Percentiles rank a stretch among this genome's conserved stretches.
These are phyloP conservation scores for Daldinia grandis DNA, from an alignment of 495 filamentous ascomycete species.

Conservation along the genomic window DNA sequence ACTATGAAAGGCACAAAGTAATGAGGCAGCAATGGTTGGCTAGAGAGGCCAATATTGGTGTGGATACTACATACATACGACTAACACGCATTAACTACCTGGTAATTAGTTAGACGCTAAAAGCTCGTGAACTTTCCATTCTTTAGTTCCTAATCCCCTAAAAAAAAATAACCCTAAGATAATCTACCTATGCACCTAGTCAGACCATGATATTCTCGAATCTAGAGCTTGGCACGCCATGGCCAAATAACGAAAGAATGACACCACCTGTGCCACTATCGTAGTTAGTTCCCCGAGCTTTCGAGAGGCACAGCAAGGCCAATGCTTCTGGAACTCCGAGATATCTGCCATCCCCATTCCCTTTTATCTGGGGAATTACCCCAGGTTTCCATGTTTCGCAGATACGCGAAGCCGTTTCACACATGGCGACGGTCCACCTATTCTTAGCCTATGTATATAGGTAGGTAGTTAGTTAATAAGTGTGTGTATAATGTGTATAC, in stretches of 20 bases:
- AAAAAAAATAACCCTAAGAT: not conserved
- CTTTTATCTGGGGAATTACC: conserved; percentile 22
- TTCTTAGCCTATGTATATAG: conserved; percentile 24
- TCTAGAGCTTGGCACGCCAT: conserved; percentile 33
- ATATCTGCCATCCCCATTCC: conserved; percentile 18
- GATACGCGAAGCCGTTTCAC: conserved; percentile 31
- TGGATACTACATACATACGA: conserved; percentile 8
- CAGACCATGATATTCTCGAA: conserved; percentile 13
- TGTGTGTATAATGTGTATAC: not conserved
- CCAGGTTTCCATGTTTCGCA: conserved; percentile 29
- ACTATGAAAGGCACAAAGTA: conserved; percentile 13
- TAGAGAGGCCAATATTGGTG: conserved; percentile 17
- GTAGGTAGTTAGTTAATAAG: too few relatives aligned
- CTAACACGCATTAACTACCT: too few relatives aligned
- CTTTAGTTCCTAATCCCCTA: not conserved
- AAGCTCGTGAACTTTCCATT: not conserved
- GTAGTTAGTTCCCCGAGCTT: conserved; percentile 23
- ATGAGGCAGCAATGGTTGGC: conserved; percentile 22
- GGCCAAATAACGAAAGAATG: conserved; percentile 12
- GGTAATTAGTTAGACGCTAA: conserved; percentile 20
- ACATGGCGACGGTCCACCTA: conserved; percentile 25
- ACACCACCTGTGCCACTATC: conserved; percentile 28
- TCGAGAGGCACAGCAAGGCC: not conserved
- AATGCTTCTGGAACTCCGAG: not conserved
- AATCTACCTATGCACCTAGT: not conserved